Conservation (phyloP, 768 basidiomycete species). For the Russula lepida region DNA sequence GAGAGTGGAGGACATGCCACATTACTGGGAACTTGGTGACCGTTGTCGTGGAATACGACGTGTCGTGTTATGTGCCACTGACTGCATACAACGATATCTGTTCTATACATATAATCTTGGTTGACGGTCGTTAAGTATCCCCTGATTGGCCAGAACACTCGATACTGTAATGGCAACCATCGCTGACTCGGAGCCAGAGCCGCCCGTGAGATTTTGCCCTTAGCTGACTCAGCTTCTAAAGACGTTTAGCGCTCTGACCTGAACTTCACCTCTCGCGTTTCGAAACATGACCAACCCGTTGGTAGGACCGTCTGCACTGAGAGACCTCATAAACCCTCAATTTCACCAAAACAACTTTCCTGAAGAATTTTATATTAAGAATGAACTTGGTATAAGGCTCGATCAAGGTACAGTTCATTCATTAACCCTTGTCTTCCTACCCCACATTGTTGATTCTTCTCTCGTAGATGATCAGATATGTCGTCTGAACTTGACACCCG, state of each 20-base stretch:
- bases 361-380: slow-evolving; percentile 74
- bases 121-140: not conserved
- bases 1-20: slow-evolving; percentile 26
- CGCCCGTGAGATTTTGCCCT: not conserved
- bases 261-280: not conserved
- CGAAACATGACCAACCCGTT: slow-evolving; percentile 26
- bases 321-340: slow-evolving; percentile 74
- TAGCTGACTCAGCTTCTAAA: not conserved
- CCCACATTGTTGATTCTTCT: slow-evolving; percentile 6
- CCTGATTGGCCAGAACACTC: not conserved
- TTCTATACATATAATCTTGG: not conserved
- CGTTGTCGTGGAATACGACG: not conserved
- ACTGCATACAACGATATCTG: not conserved
- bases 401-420: slow-evolving; percentile 67
- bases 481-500: slow-evolving; percentile 66
- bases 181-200: too few relatives aligned
- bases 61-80: not conserved
- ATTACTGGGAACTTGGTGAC: slow-evolving; percentile 27
- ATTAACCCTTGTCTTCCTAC: not conserved
- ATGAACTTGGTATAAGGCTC: slow-evolving; percentile 75
- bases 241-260: not conserved
- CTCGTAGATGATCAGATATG: slow-evolving; percentile 88
- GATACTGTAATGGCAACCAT: not conserved
- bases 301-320: slow-evolving; percentile 27
- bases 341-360: slow-evolving; percentile 91